Conservation (phyloP, 75 land plant genomes). For the Cunninghamia lanceolata region DNA sequence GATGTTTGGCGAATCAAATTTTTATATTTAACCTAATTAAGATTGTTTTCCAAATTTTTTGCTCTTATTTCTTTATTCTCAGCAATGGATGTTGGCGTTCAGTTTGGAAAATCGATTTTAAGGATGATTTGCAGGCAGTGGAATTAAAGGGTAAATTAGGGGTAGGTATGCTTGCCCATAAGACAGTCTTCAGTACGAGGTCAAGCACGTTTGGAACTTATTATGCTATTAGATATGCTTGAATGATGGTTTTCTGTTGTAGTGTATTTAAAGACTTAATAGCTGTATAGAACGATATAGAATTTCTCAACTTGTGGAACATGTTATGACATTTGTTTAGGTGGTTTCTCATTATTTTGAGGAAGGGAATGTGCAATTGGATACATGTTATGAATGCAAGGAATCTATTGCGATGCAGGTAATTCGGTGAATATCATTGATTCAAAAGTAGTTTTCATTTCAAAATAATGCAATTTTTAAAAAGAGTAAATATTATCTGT, state of each 20-base stretch:
- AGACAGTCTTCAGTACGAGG: neutral
- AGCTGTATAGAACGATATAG: too few relatives aligned
- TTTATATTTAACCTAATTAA: slow-evolving; percentile 1
- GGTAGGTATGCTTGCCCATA: slow-evolving; percentile 36
- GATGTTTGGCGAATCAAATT: neutral
- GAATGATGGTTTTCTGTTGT: neutral
- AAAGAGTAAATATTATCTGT: neutral
- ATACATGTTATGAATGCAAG: slow-evolving; percentile 72
- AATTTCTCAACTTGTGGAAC: slow-evolving; percentile 2
- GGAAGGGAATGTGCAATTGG: slow-evolving; percentile 97
- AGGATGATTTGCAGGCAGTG: slow-evolving; percentile 58
- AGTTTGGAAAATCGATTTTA: slow-evolving; percentile 79
- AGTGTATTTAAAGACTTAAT: neutral
- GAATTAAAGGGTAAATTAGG: slow-evolving; percentile 71
- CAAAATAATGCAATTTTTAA: neutral
- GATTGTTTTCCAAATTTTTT: neutral
- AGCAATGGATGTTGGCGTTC: slow-evolving; percentile 98
- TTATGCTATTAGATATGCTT: neutral
- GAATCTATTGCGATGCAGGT: slow-evolving; percentile 85
- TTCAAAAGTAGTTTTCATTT: neutral
- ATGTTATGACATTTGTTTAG: slow-evolving; percentile 27
- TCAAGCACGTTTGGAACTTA: neutral
- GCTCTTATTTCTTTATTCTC: neutral
- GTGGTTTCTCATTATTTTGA: slow-evolving; percentile 97
- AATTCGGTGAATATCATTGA: neutral